Conservation (phyloP, 75 land plant genomes). For the Pinus taeda region DNA sequence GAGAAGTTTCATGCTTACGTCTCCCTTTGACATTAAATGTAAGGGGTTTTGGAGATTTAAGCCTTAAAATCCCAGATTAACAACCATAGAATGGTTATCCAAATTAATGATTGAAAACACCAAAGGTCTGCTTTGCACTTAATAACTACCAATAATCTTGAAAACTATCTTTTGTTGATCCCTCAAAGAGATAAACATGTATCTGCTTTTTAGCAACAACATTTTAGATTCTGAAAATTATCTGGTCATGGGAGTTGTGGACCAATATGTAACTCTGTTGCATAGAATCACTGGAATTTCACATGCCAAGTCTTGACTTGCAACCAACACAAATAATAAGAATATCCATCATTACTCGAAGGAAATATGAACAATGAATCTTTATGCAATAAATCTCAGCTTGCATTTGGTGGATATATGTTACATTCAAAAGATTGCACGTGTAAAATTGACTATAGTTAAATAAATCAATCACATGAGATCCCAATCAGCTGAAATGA, state of each 20-base stretch:
- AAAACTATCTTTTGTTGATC: too few relatives aligned
- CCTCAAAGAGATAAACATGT: too few relatives aligned
- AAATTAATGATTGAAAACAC: too few relatives aligned
- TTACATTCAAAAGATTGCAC: neutral
- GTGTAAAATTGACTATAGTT: slow-evolving; percentile 2
- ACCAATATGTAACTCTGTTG: neutral
- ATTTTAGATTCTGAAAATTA: neutral
- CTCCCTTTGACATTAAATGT: too few relatives aligned
- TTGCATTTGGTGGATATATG: neutral
- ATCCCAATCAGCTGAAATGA: neutral
- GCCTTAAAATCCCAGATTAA: too few relatives aligned
- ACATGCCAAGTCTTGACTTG: neutral
- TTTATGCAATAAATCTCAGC: neutral
- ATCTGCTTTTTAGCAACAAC: neutral
- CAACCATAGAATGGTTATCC: too few relatives aligned
- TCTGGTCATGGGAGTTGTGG: neutral
- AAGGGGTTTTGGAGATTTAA: too few relatives aligned
- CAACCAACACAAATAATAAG: neutral
- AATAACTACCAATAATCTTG: too few relatives aligned
- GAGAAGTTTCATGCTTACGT: too few relatives aligned
- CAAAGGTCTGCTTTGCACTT: too few relatives aligned
- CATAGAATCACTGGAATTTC: neutral
- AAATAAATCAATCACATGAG: neutral
- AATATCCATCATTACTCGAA: neutral
- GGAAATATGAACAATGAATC: neutral